These are phyloP conservation scores for Tulasnella calospora DNA, from an alignment of 768 basidiomycete genomes.

Conservation along the genomic window DNA sequence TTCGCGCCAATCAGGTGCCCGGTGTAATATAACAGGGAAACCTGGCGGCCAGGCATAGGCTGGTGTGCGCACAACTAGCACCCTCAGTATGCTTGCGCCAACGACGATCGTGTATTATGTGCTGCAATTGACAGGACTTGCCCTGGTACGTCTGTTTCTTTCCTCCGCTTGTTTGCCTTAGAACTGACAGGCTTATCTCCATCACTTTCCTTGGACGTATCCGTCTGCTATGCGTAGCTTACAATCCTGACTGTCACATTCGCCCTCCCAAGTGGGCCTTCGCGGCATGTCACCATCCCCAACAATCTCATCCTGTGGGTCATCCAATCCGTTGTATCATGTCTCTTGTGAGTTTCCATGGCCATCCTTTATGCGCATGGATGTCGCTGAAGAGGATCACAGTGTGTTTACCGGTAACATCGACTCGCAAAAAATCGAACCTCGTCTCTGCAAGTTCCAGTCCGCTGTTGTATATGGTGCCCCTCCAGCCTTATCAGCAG, in stretches of 20 bases:
- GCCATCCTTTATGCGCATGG: background rate
- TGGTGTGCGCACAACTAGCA: background rate
- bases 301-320: slow-evolving; percentile 16
- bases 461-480: slow-evolving; percentile 10
- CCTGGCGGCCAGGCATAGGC: background rate
- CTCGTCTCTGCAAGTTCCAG: slow-evolving; percentile 7
- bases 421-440: background rate
- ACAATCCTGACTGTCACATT: slow-evolving; percentile 20
- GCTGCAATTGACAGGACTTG: slow-evolving; percentile 12
- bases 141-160: background rate
- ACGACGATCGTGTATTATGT: slow-evolving; percentile 17
- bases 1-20: background rate
- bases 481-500: slow-evolving; percentile 11
- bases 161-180: background rate
- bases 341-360: slow-evolving; percentile 7
- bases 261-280: background rate
- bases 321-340: slow-evolving; percentile 2
- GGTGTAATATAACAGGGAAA: background rate
- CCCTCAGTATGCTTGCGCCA: background rate
- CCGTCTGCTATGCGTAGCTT: background rate
- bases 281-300: slow-evolving; percentile 12
- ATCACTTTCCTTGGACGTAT: background rate
- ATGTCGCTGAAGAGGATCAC: background rate
- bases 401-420: slow-evolving; percentile 16
- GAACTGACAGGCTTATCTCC: background rate